A percentile compares a stretch with the other conserved stretches of the same genome.
These are phyloP conservation scores for Trypanosoma avium DNA, from an alignment of 208 protist genomes.

Conservation along the genomic window DNA sequence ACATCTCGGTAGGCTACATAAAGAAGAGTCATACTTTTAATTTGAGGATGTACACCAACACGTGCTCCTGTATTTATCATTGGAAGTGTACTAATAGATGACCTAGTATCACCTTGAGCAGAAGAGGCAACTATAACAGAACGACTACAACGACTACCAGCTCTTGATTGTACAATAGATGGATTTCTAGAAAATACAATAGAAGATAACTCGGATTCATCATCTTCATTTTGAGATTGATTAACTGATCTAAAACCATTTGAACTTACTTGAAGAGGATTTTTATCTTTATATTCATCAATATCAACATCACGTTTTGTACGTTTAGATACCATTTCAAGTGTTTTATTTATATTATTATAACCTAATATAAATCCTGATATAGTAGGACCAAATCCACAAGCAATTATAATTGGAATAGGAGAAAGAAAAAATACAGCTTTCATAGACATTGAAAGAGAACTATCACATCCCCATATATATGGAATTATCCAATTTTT, in stretches of 20 bases:
- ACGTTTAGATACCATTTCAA: no score
- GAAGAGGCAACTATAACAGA: background rate
- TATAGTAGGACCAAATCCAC: background rate
- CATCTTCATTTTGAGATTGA: background rate
- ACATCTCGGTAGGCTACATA: conserved; percentile 63
- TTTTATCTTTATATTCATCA: no score
- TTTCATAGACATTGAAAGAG: background rate
- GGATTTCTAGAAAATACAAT: conserved; percentile 4
- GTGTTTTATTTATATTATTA: no score
- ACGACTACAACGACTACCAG: background rate
- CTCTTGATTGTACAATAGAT: background rate
- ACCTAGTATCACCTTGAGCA: background rate
- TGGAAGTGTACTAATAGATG: background rate
- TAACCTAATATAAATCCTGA: no score
- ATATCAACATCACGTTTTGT: no score
- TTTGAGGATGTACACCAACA: conserved; percentile 33
- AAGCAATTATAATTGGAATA: background rate
- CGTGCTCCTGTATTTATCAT: background rate
- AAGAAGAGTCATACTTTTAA: conserved; percentile 68
- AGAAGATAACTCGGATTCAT: conserved; percentile 4
- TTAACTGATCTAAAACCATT: background rate
- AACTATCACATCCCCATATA: background rate
- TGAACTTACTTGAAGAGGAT: background rate
- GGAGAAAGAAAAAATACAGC: background rate
- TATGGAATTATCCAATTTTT: background rate